Evolutionary conservation across 2,329 filamentous ascomycete species (phyloP), one percentile per base, ranked within the genome.

Genomic region (Orbilia quercus): DNA sequence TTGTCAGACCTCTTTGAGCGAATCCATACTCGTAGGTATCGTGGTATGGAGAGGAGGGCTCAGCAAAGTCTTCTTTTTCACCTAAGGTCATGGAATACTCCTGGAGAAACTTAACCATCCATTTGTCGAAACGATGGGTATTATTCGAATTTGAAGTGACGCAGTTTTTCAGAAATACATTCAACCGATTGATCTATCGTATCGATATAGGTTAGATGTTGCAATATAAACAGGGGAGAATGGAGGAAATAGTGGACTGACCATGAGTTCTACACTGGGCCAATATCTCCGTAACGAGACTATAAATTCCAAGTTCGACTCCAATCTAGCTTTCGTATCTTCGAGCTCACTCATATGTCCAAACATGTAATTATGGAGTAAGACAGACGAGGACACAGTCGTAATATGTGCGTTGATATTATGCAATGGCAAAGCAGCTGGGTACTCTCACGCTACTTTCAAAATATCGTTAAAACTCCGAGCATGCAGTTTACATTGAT

Each of bases 331-430:
- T 38, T 74, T 75, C 1, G 79, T 69, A 18, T 75, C 64, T 31
- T 77, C 73, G 0, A 80, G 76, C 28, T 81, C 80, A 48, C 79
- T 67, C 0, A 76, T 58, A 18, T 80, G 78, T 7, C 80, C 80
- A 38, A 81, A 79, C 0, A 81, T 69, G 18, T 79, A 78, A 0
- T 79, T 81, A 38, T 81, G 80, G 0, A 81, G 71, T 0, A 81
- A 60, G 0, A 81, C 80, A 0, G 79, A 80, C 0, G 80, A 81
- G 0, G 79, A 81, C 0, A 81, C 80, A 14, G 80, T 78, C 0
- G 80, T 80, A 22, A 81, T 77, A 31, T 81, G 80, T 0, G 79
- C 79, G 1, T 80, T 79, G 28, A 80, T 80, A 45, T 80, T 80
- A 54, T 81, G 79, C 3, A 81, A 44, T 0, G 79, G 79, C 38